Conservation (phyloP, 805 yeast genomes). For the Yamadazyma paraphyllophila region DNA sequence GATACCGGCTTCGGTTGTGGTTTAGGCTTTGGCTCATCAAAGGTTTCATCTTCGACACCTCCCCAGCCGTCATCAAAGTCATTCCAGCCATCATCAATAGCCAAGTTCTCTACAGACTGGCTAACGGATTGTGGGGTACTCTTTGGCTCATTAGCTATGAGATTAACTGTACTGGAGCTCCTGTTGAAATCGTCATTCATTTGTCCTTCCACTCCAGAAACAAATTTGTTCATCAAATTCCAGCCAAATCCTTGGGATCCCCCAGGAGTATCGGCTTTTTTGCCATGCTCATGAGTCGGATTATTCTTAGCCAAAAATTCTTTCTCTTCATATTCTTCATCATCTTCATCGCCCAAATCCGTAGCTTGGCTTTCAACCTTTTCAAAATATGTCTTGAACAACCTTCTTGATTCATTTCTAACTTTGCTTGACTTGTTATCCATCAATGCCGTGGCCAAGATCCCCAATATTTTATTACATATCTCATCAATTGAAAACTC, state of each 20-base stretch:
- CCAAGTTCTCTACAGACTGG: conserved; percentile 1
- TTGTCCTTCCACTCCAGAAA: conserved; percentile 29
- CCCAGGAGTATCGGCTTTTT: too few species aligned
- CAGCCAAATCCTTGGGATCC: conserved; percentile 27
- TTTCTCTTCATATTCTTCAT: conserved; percentile 38
- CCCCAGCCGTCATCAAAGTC: conserved; percentile 31
- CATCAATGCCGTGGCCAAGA: conserved; percentile 78
- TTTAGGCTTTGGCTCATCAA: conserved; percentile 4
- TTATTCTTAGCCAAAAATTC: conserved; percentile 33
- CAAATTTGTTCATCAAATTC: conserved; percentile 36
- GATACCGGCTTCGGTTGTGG: conserved; percentile 3
- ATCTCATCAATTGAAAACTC: conserved; percentile 72
- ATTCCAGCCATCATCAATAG: conserved; percentile 20
- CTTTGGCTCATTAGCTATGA: conserved; percentile 1
- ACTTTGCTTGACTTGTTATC: conserved; percentile 67
- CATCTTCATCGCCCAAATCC: conserved; percentile 32
- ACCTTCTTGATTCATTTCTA: conserved; percentile 65
- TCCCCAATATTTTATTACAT: conserved; percentile 77
- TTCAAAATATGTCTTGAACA: conserved; percentile 57
- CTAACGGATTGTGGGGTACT: conserved; percentile 1
- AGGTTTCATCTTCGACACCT: conserved; percentile 5
- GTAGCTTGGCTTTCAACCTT: conserved; percentile 39
- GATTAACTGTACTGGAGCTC: conserved; percentile 11
- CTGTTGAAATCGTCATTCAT: conserved; percentile 35
- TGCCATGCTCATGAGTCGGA: conserved; percentile 7